These are phyloP conservation scores for Adiantum capillusveneris DNA, from an alignment of 75 land plant species.

Conservation along the genomic window DNA sequence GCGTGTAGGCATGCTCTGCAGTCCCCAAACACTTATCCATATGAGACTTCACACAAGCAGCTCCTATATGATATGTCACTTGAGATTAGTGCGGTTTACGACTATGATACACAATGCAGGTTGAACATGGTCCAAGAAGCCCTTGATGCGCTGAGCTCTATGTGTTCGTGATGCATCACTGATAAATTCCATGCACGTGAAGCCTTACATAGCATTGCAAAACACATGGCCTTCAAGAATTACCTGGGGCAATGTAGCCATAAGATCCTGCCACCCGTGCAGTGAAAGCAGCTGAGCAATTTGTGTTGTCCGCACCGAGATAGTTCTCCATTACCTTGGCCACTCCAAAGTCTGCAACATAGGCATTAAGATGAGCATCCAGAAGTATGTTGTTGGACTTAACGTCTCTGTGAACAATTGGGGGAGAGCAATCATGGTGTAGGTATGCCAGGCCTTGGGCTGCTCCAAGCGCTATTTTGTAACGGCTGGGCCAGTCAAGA, in stretches of 20 bases:
- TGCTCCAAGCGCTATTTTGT: constrained; percentile 46
- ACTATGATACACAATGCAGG: too few relatives aligned
- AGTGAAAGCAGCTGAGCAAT: neutral
- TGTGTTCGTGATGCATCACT: too few relatives aligned
- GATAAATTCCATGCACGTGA: too few relatives aligned
- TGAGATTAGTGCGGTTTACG: too few relatives aligned
- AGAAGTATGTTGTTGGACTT: constrained; percentile 65
- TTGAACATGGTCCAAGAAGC: too few relatives aligned
- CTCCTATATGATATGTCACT: too few relatives aligned
- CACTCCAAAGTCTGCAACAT: constrained; percentile 56
- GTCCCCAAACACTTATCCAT: too few relatives aligned
- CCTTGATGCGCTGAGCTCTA: too few relatives aligned
- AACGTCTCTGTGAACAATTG: constrained; percentile 58
- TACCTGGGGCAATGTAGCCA: constrained; percentile 95
- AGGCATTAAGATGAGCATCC: constrained; percentile 50
- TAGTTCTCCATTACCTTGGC: constrained; percentile 49
- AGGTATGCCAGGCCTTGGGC: constrained; percentile 70
- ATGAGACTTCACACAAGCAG: too few relatives aligned
- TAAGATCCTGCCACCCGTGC: constrained; percentile 49
- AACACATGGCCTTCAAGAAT: too few relatives aligned
- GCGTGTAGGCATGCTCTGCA: constrained; percentile 57
- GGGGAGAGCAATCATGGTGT: constrained; percentile 63
- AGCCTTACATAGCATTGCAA: too few relatives aligned
- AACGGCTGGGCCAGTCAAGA: constrained; percentile 35
- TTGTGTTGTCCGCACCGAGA: constrained; percentile 25